Base-by-base conservation (phyloP, 1,139 yeast species). In the Lodderomyces metapsilosis region DNA sequence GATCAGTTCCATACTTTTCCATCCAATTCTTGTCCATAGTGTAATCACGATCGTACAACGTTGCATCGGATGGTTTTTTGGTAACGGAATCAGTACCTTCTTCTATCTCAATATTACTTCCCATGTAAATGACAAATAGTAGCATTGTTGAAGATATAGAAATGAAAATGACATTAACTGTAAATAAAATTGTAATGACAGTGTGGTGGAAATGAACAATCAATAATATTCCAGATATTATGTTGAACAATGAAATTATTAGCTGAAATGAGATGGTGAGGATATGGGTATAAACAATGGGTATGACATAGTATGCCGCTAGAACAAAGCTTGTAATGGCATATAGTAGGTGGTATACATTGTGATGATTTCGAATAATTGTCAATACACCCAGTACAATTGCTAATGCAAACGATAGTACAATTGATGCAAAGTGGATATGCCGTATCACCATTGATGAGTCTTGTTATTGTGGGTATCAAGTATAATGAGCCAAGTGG, bases 151-250 rank as follows among this genome's bases (percentile, higher is more conserved):
- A 36, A 11, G 50, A 42, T 8, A 37, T 9, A 9, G 51, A 45
- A 8, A 46, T 36, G 27, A 45, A 43, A 2, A 53, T 46, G 13
- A 55, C 41, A 34, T 43, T 41, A 7, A 54, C 46, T n/a, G 53
- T 45, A 24, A 56, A 43, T 36, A 55, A 32, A 20, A 47, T 40
- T 2, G 39, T 37, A 5, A 37, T 23, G 3, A n/a, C 37, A 15
- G 28, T 37, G 12, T 36, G 20, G 6, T 28, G 17, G 13, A 22
- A 34, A 17, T 32, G 13, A 6, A 43, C 21, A 10, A 46, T 39
- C 22, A 36, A 46, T 37, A 48, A 39, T 46, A 56, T 49, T 3
- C 63, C 63, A 5, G 53, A 45, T 31, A 51, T 52, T 28, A 52
- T 40, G 43, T 58, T 50, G 34, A 56, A 52, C 5, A 45, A 17